phyloP scores from a whole-genome alignment of 495 filamentous ascomycete genomes.

The Amphirosellinia nigrospora region DNA sequence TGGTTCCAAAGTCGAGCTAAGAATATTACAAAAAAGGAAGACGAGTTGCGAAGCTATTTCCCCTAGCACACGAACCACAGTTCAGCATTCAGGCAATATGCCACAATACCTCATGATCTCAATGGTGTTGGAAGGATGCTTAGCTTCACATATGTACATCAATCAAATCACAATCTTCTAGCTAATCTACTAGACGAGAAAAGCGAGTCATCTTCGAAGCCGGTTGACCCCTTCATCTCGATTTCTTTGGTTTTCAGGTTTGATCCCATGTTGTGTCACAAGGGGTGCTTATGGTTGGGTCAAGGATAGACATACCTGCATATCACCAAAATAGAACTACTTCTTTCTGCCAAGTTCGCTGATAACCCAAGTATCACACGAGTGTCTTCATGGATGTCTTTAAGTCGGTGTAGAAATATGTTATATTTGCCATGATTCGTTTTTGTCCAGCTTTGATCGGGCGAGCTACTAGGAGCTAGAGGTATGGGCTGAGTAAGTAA shows the following conservation, averaged over 20 bases:
- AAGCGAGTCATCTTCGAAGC: neutral
- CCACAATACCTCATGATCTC: neutral
- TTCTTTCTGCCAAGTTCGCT: neutral
- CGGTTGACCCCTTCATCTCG: neutral
- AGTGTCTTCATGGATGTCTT: neutral
- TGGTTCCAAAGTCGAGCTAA: neutral
- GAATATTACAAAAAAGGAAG: neutral
- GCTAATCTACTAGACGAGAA: neutral
- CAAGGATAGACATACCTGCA: neutral
- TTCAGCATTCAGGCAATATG: neutral
- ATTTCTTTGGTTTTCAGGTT: neutral
- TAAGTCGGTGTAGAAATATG: neutral
- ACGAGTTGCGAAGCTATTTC: neutral
- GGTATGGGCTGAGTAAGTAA: neutral
- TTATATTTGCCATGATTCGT: neutral
- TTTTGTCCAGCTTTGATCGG: neutral
- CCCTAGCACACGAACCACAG: neutral
- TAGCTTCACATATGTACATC: neutral
- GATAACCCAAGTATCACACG: neutral
- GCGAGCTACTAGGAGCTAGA: neutral
- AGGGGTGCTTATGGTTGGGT: neutral
- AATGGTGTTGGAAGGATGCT: no score
- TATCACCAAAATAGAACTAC: neutral
- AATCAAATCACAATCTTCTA: neutral
- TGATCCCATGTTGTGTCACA: no score